Conservation (phyloP, 225 moss, liverwort and hornwort genomes). For the Physcomitrium patens region DNA sequence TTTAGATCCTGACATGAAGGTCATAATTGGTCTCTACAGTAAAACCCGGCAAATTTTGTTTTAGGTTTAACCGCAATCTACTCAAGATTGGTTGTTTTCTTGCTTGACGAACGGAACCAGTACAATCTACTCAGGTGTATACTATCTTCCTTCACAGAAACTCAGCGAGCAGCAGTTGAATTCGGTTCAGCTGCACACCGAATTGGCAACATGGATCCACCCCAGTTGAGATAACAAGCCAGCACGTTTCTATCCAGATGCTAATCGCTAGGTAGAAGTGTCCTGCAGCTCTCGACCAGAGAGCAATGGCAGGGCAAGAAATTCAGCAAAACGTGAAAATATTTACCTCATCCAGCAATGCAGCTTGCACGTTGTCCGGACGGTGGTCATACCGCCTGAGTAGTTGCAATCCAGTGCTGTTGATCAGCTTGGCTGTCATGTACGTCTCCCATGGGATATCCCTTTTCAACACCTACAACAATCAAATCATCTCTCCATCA, state of each 20-base stretch:
- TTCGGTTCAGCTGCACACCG: neutral
- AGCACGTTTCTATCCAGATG: neutral
- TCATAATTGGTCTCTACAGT: neutral
- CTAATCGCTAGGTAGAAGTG: neutral
- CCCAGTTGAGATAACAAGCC: neutral
- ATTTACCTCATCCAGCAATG: conserved; percentile 66
- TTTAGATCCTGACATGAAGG: neutral
- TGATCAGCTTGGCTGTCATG: conserved; percentile 75
- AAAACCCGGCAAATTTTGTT: neutral
- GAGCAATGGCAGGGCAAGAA: neutral
- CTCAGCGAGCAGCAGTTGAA: neutral
- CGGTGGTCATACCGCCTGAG: conserved; percentile 70
- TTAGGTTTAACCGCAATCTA: neutral
- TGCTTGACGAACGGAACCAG: neutral
- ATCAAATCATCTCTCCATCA: neutral
- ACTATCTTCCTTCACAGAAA: neutral
- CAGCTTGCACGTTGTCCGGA: conserved; percentile 65
- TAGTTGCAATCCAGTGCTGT: conserved; percentile 59
- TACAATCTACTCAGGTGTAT: neutral
- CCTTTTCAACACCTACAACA: conserved; percentile 53
- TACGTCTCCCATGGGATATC: conserved; percentile 86
- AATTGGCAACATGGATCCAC: neutral
- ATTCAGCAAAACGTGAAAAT: neutral
- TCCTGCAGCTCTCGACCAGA: neutral
- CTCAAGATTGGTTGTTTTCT: neutral